These are phyloP conservation scores for Streptanthus diversifolius DNA, from an alignment of 345 rosid species.

Conservation along the genomic window DNA sequence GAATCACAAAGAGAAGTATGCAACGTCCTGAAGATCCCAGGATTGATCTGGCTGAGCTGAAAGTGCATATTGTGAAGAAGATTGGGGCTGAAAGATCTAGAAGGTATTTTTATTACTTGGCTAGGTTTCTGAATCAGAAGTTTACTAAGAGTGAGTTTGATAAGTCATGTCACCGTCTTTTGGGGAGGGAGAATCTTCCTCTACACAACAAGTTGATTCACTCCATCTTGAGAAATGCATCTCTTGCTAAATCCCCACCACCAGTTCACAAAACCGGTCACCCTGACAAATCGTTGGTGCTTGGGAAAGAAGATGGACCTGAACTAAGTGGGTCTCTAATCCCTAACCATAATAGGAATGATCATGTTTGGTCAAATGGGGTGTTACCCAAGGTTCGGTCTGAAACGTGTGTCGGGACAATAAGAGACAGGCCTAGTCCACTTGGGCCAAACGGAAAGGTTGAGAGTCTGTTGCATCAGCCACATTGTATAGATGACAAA, in stretches of 20 bases:
- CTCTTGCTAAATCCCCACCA: slow-evolving; percentile 66
- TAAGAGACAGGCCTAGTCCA: slow-evolving; percentile 69
- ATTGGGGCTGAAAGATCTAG: slow-evolving; percentile 81
- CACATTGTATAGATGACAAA: slow-evolving; percentile 50
- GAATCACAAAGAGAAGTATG: slow-evolving; percentile 42
- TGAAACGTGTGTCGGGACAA: slow-evolving; percentile 58
- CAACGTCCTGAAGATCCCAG: slow-evolving; percentile 75
- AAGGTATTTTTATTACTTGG: slow-evolving; percentile 71
- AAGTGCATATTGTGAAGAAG: slow-evolving; percentile 70
- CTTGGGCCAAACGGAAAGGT: slow-evolving; percentile 89
- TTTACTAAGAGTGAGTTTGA: slow-evolving; percentile 81
- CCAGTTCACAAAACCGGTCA: slow-evolving; percentile 55
- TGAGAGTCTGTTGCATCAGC: slow-evolving; percentile 50
- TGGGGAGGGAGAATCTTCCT: slow-evolving; percentile 87
- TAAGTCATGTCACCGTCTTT: slow-evolving; percentile 61
- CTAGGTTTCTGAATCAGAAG: slow-evolving; percentile 79
- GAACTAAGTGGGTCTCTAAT: slow-evolving; percentile 45
- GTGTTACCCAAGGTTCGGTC: slow-evolving; percentile 67
- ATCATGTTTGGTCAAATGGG: slow-evolving; percentile 73
- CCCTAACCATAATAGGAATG: slow-evolving; percentile 58
- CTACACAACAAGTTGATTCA: slow-evolving; percentile 84
- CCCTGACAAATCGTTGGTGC: slow-evolving; percentile 44
- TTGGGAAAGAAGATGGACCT: slow-evolving; percentile 43
- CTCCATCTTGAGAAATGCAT: slow-evolving; percentile 76
- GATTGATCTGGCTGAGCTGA: slow-evolving; percentile 77